Base-by-base conservation (phyloP, 2,329 filamentous ascomycete species). In the Beauveria sp. region DNA sequence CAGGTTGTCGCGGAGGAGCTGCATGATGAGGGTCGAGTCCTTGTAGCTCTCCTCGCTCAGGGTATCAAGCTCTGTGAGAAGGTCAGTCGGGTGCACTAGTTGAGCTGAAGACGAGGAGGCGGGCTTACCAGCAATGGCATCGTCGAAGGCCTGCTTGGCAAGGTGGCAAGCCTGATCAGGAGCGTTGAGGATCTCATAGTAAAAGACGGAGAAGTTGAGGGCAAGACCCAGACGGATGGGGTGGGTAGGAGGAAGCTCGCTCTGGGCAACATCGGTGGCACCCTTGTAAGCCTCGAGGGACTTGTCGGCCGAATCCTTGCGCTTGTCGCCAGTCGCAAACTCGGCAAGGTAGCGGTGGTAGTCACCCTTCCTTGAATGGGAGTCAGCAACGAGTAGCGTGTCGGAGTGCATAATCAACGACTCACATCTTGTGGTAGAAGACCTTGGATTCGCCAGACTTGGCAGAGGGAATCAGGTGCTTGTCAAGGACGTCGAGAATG, bases 181-280 rank as follows among this genome's bases (percentile, higher is more conserved):
- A 49, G 93, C 92, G 85, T 98, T 99, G 73, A 98, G 85, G 77
- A 98, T 99, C 87, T 99, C 95, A 79, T 99, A 99, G 88, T 98
- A 98, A 86, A 97, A 98, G 74, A 97, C 93, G 68, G 93, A 96
- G 88, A 98, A 98, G 89, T 98, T 98, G 70, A 98, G 88, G 69
- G 93, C 93, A 73, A 98, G 89, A 78, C 93, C 93, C 68, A 98
- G 91, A 73, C 93, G 93, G 82, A 98, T 98, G 72, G 93, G 93
- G 85, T 98, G 93, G 65, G 95, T 98, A 66, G 93, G 93, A 66
- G 93, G 93, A 71, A 98, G 88, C 80, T 98, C 93, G 68, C 91
- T 96, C 84, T 97, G 93, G 71, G 95, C 95, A 74, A 98, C 93
- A 73, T 97, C 93, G 82, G 93, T 98, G 71, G 93, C 93, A 85